Conservation (phyloP, 2,329 filamentous ascomycete genomes). For the Arthrinium puccinioides region DNA sequence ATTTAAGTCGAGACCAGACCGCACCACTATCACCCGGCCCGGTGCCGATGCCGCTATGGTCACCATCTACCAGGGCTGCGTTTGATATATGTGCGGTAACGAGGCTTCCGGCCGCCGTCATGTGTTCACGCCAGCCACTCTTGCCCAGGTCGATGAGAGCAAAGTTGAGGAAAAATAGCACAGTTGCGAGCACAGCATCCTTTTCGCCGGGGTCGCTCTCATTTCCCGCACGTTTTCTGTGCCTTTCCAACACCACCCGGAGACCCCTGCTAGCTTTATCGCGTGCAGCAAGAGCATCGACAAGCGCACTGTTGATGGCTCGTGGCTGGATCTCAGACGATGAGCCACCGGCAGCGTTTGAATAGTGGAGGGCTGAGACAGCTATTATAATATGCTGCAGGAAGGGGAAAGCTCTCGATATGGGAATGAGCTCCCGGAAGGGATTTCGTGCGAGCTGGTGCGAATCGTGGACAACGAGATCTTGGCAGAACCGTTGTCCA, state of each 20-base stretch:
- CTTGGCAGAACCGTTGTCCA: conserved; percentile 37
- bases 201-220: conserved; percentile 31
- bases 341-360: conserved; percentile 31
- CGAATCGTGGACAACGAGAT: conserved; percentile 42
- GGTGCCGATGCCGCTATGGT: no score
- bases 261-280: conserved; percentile 38
- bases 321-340: conserved; percentile 12
- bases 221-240: conserved; percentile 1
- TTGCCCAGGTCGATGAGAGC: conserved; percentile 41
- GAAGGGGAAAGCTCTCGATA: conserved; percentile 36
- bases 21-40: no score
- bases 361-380: conserved; percentile 41
- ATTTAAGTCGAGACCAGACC: no score
- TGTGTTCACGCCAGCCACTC: conserved; percentile 37
- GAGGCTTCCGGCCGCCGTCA: conserved; percentile 37
- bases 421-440: conserved; percentile 39
- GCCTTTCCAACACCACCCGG: conserved; percentile 27
- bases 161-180: conserved; percentile 45
- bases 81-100: conserved; percentile 13
- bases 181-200: conserved; percentile 38
- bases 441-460: conserved; percentile 32
- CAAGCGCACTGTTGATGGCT: conserved; percentile 26
- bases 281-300: conserved; percentile 39
- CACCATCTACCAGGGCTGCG: no score
- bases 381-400: conserved; percentile 41